Evolutionary conservation across 169 alveolate genomes (phyloP), one percentile per base, ranked within the genome.

Genomic region (Babesia divergens): DNA sequence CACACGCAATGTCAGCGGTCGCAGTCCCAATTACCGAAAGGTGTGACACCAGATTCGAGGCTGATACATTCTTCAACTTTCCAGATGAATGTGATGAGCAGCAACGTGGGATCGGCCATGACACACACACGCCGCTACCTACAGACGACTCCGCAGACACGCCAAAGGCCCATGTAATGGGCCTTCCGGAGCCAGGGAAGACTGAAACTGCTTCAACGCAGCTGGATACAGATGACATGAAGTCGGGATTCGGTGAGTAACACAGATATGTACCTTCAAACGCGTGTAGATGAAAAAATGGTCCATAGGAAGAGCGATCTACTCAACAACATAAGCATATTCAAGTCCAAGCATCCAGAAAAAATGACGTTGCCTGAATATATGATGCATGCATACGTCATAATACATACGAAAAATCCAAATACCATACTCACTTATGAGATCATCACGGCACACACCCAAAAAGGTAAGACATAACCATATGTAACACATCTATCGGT

Each of bases 381-480:
- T 26, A 64, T 77, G 46, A 46, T 77, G 56, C 86, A 77, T 29
- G 53, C 86, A 0, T 77, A 67, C 50, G 86, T 68, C 8, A 46
- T 77, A 22, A 52, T 77, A 16, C 65, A 53, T 16, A 51, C 82
- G 6, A 58, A 51, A 11, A 77, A 77, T 37, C 65, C 60, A 18
- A 42, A 56, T 47, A 68, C 80, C 28, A 47, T 77, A 14, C 72
- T 62, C 60, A 77, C 69, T 31, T 77, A 77, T 59, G 86, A 77
- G 34, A 74, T 66, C 29, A 70, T 77, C n/a, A 37, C 54, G 62
- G 40, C 59, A 18, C 71, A 77, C 46, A 59, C 43, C 59, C 52
- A 44, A 28, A 66, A 52, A 58, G 86, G 86, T 77, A 58, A 22
- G 70, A n/a, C n/a, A n/a, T n/a, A n/a, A n/a, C n/a, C n/a, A n/a